Conservation (phyloP, 345 rosid genomes). For the Melaleuca alternifolia region DNA sequence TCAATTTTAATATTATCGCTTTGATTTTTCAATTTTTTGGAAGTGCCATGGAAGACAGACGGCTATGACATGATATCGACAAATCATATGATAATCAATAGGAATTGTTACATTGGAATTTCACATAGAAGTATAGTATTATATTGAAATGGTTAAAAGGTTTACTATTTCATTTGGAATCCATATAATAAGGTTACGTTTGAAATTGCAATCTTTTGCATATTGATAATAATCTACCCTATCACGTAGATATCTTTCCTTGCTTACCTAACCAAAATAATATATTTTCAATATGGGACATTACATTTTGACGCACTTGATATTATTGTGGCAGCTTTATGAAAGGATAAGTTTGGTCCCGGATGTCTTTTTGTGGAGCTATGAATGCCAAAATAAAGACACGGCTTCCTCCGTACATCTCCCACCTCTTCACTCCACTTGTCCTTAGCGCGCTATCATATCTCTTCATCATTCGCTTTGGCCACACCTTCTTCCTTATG, state of each 20-base stretch:
- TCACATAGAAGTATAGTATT: rapidly evolving
- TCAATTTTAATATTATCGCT: not conserved
- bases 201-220: not conserved
- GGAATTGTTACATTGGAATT: not conserved
- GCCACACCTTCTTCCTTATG: not conserved
- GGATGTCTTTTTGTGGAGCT: not conserved
- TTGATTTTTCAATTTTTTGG: not conserved
- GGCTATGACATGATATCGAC: rapidly evolving
- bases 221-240: too few relatives aligned
- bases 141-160: rapidly evolving
- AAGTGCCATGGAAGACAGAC: not conserved
- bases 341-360: not conserved
- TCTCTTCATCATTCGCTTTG: not conserved
- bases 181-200: rapidly evolving
- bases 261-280: not conserved
- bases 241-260: not conserved
- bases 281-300: not conserved
- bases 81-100: rapidly evolving
- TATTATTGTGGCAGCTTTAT: too few relatives aligned
- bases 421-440: not conserved
- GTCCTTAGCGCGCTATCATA: not conserved
- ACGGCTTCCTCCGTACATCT: not conserved
- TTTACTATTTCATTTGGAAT: too few relatives aligned
- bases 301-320: not conserved
- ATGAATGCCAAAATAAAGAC: not conserved